phyloP scores from a whole-genome alignment of 2,329 filamentous ascomycete species.

The Amauroascus verrucosus region DNA sequence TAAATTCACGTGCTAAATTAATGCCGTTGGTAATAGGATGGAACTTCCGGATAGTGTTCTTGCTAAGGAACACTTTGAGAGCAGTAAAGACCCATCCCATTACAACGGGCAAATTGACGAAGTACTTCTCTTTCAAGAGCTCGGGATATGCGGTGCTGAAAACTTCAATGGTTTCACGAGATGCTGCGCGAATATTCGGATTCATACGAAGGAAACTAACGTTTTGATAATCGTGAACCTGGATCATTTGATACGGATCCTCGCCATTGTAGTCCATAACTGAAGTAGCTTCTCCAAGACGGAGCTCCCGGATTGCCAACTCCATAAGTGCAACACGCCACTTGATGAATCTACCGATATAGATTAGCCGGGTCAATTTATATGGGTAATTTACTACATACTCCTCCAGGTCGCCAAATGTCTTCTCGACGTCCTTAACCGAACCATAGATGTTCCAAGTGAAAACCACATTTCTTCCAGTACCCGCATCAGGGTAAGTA shows the following conservation, averaged over 20 bases:
- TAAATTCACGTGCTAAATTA: constrained; percentile 53
- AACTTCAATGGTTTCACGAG: constrained; percentile 68
- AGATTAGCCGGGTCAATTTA: neutral
- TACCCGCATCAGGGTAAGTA: constrained; percentile 49
- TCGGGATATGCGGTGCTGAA: constrained; percentile 82
- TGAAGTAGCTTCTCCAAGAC: constrained; percentile 58
- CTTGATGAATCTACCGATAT: constrained; percentile 58
- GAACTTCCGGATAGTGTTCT: constrained; percentile 68
- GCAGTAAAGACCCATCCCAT: constrained; percentile 80
- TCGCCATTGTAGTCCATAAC: constrained; percentile 51
- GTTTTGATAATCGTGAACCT: constrained; percentile 86
- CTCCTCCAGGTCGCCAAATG: constrained; percentile 74
- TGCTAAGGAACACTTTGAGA: constrained; percentile 64
- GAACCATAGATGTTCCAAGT: constrained; percentile 92
- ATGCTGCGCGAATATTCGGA: constrained; percentile 62
- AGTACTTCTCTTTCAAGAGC: constrained; percentile 82
- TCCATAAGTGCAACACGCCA: constrained; percentile 93
- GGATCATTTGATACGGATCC: constrained; percentile 82
- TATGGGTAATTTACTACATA: constrained; percentile 37
- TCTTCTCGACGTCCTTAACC: constrained; percentile 68
- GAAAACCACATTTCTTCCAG: constrained; percentile 46
- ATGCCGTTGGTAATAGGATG: constrained; percentile 65
- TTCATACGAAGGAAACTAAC: constrained; percentile 80
- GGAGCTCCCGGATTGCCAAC: constrained; percentile 63
- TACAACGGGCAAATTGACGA: constrained; percentile 81